Base-by-base conservation (phyloP, 2,329 filamentous ascomycete genomes). In the Diaporthe sp. region DNA sequence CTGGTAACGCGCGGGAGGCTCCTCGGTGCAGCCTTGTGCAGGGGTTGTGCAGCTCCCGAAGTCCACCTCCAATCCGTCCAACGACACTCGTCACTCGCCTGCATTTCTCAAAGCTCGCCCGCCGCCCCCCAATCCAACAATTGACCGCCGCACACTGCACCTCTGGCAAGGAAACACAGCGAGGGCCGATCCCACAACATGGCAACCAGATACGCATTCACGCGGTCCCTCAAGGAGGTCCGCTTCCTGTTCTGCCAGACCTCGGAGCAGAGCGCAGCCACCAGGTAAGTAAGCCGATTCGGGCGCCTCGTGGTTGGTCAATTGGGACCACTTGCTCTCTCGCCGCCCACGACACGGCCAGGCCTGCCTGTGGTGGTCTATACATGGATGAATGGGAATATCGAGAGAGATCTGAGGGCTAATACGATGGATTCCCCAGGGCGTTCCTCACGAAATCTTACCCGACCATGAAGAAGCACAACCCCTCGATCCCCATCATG, bases 381-480 rank as follows among this genome's bases (percentile, higher is more conserved):
- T 55, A 42, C 15, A 44, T n/a, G 22, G 39, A 13, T 13, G 39
- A 8, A 55, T 74, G 44, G 9, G 22, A 8, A 34, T 25, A 39
- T 5, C 10, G 25, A 60, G 9, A 39, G 46, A 37, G 17, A 34
- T 19, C 13, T 17, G 34, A 25, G 17, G 28, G 28, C 68, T 73
- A 58, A 74, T 53, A 53, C 55, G 8, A 28, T n/a, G 8, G 6
- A 37, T 31, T 19, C 31, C 55, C 17, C 81, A 98, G 97, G 85
- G 93, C 94, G 42, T 99, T 99, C 87, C 90, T 99, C 79, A 93
- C 93, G 79, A 92, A 95, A 84, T 93, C 95, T 79, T 99, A 99
- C 86, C 97, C 97, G 62, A 97, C 94, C 76, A 98, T 99, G 96
- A 99, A 99, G 92, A 97, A 98, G 90, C 94, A 96, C 90, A 99